A percentile compares a stretch with the other conserved stretches of the same genome.
These are phyloP conservation scores for Ensete glaucum DNA, from an alignment of 176 grass and related monocot genomes.

Conservation along the genomic window DNA sequence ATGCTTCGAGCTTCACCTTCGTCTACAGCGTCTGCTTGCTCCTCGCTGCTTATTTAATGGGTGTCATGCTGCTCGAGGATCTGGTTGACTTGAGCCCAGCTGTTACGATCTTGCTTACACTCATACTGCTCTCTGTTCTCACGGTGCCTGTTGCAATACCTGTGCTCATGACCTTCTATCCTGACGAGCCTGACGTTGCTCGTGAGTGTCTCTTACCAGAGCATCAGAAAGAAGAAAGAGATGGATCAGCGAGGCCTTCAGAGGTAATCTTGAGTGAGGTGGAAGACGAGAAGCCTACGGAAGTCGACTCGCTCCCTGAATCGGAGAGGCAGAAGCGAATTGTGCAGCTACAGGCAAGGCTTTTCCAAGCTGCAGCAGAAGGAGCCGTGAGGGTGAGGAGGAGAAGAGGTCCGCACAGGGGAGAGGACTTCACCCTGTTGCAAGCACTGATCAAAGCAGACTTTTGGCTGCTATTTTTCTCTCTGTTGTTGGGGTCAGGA, in stretches of 20 bases:
- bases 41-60: too few relatives aligned
- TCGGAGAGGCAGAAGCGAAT: slow-evolving; percentile 80
- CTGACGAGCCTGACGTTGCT: too few relatives aligned
- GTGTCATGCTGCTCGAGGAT: slow-evolving; percentile 40
- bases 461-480: slow-evolving; percentile 47
- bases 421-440: too few relatives aligned
- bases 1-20: slow-evolving; percentile 66
- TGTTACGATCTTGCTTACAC: slow-evolving; percentile 34
- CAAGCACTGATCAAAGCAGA: too few relatives aligned
- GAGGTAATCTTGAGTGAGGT: slow-evolving; percentile 86
- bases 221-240: too few relatives aligned
- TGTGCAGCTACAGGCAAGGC: slow-evolving; percentile 43
- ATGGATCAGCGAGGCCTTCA: slow-evolving; percentile 16
- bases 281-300: slow-evolving; percentile 10
- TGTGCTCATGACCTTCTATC: slow-evolving; percentile 46
- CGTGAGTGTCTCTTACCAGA: too few relatives aligned
- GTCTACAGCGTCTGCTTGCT: slow-evolving; percentile 51
- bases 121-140: slow-evolving; percentile 41
- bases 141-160: slow-evolving; percentile 62
- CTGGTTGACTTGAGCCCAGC: slow-evolving; percentile 45
- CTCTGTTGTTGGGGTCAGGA: slow-evolving; percentile 69
- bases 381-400: slow-evolving; percentile 40
- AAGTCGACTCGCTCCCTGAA: slow-evolving; percentile 70
- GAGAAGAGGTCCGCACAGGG: slow-evolving; percentile 41
- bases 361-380: too few relatives aligned